These are phyloP conservation scores for Tephrocybe sp. DNA, from an alignment of 768 basidiomycete genomes.

Conservation along the genomic window DNA sequence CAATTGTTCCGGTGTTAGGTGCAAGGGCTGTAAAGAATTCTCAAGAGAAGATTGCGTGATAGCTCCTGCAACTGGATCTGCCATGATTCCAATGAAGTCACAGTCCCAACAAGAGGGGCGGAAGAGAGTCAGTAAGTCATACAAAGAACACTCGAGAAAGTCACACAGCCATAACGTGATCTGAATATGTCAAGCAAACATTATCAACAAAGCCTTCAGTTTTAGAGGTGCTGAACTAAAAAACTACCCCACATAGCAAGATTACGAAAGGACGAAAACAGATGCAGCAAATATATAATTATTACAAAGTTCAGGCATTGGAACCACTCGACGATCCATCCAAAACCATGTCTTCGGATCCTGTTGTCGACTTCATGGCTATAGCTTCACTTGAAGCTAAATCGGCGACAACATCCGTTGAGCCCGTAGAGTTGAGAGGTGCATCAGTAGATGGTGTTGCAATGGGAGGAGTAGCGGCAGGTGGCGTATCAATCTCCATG, in stretches of 20 bases:
- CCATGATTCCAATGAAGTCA: slow-evolving; percentile 21
- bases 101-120: background rate
- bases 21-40: slow-evolving; percentile 17
- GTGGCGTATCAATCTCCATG: slow-evolving; percentile 47
- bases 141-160: too few relatives aligned
- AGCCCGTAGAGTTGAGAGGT: slow-evolving; percentile 10
- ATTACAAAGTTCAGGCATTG: slow-evolving; percentile 6
- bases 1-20: slow-evolving; percentile 64
- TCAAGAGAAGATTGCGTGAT: slow-evolving; percentile 40
- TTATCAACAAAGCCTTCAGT: too few relatives aligned
- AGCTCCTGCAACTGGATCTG: slow-evolving; percentile 24
- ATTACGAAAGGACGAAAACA: too few relatives aligned
- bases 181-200: too few relatives aligned
- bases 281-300: too few relatives aligned
- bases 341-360: slow-evolving; percentile 21
- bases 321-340: slow-evolving; percentile 17
- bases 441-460: slow-evolving; percentile 12
- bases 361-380: slow-evolving; percentile 5
- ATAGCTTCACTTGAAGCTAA: slow-evolving; percentile 1
- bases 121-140: too few relatives aligned
- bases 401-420: background rate
- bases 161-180: too few relatives aligned
- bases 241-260: too few relatives aligned
- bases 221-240: too few relatives aligned
- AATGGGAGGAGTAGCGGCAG: slow-evolving; percentile 25